Evolutionary conservation across 805 yeast species (phyloP), one percentile per base, ranked within the genome.

Genomic region (Wickerhamiella azymoides): DNA sequence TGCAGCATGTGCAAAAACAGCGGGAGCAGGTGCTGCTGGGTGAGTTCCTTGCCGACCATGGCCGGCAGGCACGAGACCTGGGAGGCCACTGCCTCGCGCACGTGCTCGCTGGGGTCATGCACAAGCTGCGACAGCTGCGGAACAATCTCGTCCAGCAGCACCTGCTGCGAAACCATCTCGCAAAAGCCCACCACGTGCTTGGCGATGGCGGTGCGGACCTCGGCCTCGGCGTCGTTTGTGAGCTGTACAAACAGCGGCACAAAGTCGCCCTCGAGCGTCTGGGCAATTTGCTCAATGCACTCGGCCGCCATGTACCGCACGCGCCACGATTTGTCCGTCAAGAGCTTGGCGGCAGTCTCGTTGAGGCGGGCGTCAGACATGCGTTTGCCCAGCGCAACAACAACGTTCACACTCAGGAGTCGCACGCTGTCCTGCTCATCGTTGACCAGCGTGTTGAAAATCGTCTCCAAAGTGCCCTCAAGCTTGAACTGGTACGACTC

Each of bases 231-330:
- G 65, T 92, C 99, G 57, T 80, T 82, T 76, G 89, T 79, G 50
- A 89, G 71, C 32, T 73, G 60, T 49, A 85, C 71, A 60, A 89
- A 80, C 39, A 86, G 82, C 36, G 79, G 79, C 40, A 79, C 76
- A 51, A 80, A 71, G 49, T 60, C 56, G 47, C 76, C 68, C 52
- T 77, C 80, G 26, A 69, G 65, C 52, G 76, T 77, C 14, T 65
- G 55, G 1, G 93, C 84, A 49, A 92, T 73, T 51, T 70, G 68
- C 54, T 79, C 84, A 59, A 86, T 88, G 56, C 86, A 74, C 61
- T 89, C 96, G n/a, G 96, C 95, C 28, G 94, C 94, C 79, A 92
- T 86, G 65, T 89, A 92, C 58, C 98, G 79, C 47, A 92, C 97
- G 64, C 98, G 79, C 99, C 99, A 92, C 58, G 94, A 81, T 64